A percentile compares a stretch with the other conserved stretches of the same genome.
Evolutionary conservation across 2,329 filamentous ascomycete species (phyloP).

Genomic region (Apiospora koreana): DNA sequence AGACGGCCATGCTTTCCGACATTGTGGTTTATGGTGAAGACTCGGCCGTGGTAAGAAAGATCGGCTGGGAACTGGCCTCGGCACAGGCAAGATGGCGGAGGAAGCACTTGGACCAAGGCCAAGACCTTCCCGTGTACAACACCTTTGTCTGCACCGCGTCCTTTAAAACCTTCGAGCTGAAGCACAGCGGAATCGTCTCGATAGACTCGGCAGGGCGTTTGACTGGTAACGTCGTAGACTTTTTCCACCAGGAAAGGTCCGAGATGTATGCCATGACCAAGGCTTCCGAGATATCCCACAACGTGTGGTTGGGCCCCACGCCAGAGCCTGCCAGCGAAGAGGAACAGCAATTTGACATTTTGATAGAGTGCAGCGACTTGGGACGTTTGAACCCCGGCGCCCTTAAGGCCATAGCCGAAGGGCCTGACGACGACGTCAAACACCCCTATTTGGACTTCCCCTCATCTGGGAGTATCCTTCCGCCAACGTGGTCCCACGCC

Average conservation of each 20-base stretch:
- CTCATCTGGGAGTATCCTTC: constrained; percentile 88
- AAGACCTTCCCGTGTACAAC: constrained; percentile 69
- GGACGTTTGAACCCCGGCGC: constrained; percentile 73
- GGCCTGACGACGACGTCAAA: constrained; percentile 44
- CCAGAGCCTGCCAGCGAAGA: constrained; percentile 66
- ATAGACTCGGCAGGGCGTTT: constrained; percentile 70
- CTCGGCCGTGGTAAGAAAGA: constrained; percentile 57
- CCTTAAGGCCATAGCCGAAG: constrained; percentile 63
- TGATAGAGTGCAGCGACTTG: constrained; percentile 87
- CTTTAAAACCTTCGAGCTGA: constrained; percentile 72
- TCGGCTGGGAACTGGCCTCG: constrained; percentile 68
- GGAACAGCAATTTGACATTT: constrained; percentile 71
- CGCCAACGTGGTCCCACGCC: constrained; percentile 77
- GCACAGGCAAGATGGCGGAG: constrained; percentile 78
- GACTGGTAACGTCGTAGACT: constrained; percentile 81
- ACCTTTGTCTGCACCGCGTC: constrained; percentile 73
- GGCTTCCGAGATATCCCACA: constrained; percentile 83
- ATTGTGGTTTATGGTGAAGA: constrained; percentile 90
- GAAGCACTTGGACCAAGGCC: constrained; percentile 58
- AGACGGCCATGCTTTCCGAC: constrained; percentile 84
- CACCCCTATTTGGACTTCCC: constrained; percentile 73
- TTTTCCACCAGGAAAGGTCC: constrained; percentile 81
- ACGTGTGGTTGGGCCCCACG: constrained; percentile 88
- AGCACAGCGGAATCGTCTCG: constrained; percentile 70
- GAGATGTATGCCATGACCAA: constrained; percentile 96